Percentiles rank a stretch among this genome's conserved stretches.
Evolutionary conservation across 129 eudicot genomes (phyloP).

Genomic region (Apium graveolens): DNA sequence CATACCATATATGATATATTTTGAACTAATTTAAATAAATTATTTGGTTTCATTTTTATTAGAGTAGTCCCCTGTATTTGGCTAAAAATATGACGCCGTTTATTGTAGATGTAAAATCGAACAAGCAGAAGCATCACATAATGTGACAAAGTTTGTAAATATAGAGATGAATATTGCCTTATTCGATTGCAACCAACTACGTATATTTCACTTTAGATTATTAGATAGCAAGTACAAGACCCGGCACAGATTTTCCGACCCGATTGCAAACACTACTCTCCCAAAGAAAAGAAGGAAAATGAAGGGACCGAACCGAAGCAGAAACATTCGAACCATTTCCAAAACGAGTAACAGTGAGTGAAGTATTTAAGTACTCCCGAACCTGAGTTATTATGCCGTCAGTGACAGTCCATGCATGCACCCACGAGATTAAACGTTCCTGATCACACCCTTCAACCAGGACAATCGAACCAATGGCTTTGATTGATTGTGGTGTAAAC

Average conservation of each 20-base stretch:
- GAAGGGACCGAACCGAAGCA: constrained; percentile 34
- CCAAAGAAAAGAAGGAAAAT: constrained; percentile 71
- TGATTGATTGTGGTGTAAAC: constrained; percentile 59
- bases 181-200: background rate
- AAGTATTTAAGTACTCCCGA: constrained; percentile 84
- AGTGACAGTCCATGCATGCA: constrained; percentile 94
- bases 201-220: background rate
- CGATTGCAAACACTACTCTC: constrained; percentile 59
- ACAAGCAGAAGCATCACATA: background rate
- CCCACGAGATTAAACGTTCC: constrained; percentile 61
- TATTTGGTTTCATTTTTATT: too few relatives aligned
- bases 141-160: too few relatives aligned
- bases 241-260: constrained; percentile 89
- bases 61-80: too few relatives aligned
- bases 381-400: constrained; percentile 87
- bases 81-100: too few relatives aligned
- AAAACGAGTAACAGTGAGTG: constrained; percentile 61
- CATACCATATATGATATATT: too few relatives aligned
- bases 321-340: constrained; percentile 17
- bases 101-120: too few relatives aligned
- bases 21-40: too few relatives aligned
- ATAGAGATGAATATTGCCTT: background rate
- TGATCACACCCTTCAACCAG: constrained; percentile 83
- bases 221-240: constrained; percentile 75
- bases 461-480: constrained; percentile 68